A percentile compares a stretch with the other conserved stretches of the same genome.
phyloP scores from a whole-genome alignment of 1,139 yeast genomes.

The Candida sanyaensis region DNA sequence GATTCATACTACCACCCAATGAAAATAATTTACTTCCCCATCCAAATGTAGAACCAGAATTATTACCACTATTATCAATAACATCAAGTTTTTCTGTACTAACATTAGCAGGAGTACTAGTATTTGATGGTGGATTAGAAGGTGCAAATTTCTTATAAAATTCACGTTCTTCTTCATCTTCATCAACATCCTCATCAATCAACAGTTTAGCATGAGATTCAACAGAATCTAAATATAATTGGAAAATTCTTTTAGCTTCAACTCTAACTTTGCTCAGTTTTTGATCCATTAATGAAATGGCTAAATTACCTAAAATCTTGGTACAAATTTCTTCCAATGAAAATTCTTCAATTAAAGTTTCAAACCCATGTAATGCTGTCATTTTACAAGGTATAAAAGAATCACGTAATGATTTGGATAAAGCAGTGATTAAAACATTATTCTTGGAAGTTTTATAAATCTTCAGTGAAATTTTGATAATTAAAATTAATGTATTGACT shows the following conservation, averaged over 20 bases:
- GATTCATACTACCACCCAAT: constrained; percentile 32
- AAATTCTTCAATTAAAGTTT: constrained; percentile 63
- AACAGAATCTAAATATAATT: constrained; percentile 63
- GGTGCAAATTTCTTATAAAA: constrained; percentile 36
- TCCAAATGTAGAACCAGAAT: constrained; percentile 8
- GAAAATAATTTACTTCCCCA: constrained; percentile 44
- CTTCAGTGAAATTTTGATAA: constrained; percentile 68
- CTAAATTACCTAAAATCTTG: constrained; percentile 81
- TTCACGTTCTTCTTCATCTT: constrained; percentile 33
- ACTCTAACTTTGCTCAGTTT: constrained; percentile 64
- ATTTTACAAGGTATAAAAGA: constrained; percentile 75
- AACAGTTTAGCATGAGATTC: constrained; percentile 60
- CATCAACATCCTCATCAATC: constrained; percentile 50
- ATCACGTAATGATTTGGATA: constrained; percentile 80
- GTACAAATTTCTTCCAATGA: constrained; percentile 77
- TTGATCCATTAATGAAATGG: constrained; percentile 79
- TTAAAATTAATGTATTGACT: constrained; percentile 78
- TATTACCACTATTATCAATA: not conserved
- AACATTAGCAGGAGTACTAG: not conserved
- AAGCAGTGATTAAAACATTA: constrained; percentile 83
- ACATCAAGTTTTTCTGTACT: not conserved
- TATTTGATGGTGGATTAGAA: constrained; percentile 6
- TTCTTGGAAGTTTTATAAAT: constrained; percentile 62
- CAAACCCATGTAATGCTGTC: constrained; percentile 78
- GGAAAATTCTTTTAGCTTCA: constrained; percentile 71